These are phyloP conservation scores for Lentinus polychrous DNA, from an alignment of 1,284 basidiomycete genomes.

Conservation along the genomic window DNA sequence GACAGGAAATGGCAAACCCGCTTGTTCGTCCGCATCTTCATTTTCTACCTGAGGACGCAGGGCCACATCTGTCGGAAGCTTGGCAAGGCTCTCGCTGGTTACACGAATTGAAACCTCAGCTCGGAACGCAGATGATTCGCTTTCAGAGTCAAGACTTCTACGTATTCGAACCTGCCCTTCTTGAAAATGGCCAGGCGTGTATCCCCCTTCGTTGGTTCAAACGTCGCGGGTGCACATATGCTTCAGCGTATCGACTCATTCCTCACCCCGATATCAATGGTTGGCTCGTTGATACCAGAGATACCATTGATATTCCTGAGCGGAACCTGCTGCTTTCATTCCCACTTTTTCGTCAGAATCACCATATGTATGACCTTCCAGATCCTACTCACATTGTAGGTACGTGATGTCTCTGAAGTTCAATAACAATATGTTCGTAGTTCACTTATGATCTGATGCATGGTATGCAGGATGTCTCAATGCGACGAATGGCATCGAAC, in stretches of 20 bases:
- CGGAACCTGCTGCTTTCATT: background rate
- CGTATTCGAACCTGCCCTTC: slow-evolving; percentile 24
- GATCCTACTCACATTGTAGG: background rate
- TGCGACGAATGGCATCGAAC: no score
- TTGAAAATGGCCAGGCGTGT: slow-evolving; percentile 13
- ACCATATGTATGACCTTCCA: background rate
- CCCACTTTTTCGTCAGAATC: background rate
- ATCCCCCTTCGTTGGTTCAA: slow-evolving; percentile 28
- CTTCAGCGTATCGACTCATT: background rate
- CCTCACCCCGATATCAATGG: background rate
- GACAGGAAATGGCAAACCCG: slow-evolving; percentile 27
- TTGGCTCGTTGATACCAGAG: background rate
- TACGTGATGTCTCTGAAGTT: background rate
- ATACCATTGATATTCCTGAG: background rate
- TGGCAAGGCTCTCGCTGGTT: slow-evolving; percentile 24
- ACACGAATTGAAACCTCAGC: slow-evolving; percentile 14
- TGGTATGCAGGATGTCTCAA: no score
- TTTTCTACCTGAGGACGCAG: slow-evolving; percentile 27
- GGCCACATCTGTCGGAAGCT: slow-evolving; percentile 16
- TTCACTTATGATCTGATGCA: no score
- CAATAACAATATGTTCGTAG: no score
- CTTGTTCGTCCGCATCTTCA: slow-evolving; percentile 18
- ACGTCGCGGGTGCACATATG: background rate
- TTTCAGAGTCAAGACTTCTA: slow-evolving; percentile 23
- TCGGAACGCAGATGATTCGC: slow-evolving; percentile 25